Conservation (phyloP, 192 early-diverging fungal species). For the Coemansia sp. region DNA sequence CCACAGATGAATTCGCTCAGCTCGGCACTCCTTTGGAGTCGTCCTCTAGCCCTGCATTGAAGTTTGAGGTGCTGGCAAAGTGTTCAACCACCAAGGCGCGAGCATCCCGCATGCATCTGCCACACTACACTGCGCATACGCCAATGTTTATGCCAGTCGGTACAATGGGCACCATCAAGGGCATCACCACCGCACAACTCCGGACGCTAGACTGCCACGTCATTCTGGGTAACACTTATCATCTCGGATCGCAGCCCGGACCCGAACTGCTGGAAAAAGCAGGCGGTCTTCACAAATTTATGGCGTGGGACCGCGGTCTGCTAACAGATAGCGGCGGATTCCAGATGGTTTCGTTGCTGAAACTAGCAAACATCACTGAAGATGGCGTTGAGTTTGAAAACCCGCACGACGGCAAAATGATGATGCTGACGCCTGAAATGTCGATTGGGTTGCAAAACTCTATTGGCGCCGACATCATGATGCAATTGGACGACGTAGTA, state of each 20-base stretch:
- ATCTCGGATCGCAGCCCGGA: slow-evolving; percentile 71
- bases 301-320: slow-evolving; percentile 76
- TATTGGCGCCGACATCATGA: slow-evolving; percentile 87
- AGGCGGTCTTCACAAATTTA: slow-evolving; percentile 78
- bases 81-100: slow-evolving; percentile 85
- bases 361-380: slow-evolving; percentile 80
- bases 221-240: slow-evolving; percentile 87
- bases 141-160: slow-evolving; percentile 91
- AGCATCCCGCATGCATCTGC: slow-evolving; percentile 69
- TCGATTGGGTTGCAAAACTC: slow-evolving; percentile 84
- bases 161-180: slow-evolving; percentile 83
- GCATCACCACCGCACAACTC: slow-evolving; percentile 74
- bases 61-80: slow-evolving; percentile 67
- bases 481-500: slow-evolving; percentile 90
- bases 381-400: slow-evolving; percentile 83
- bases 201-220: slow-evolving; percentile 75
- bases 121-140: slow-evolving; percentile 77
- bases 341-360: slow-evolving; percentile 88
- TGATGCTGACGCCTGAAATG: slow-evolving; percentile 83
- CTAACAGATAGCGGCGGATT: slow-evolving; percentile 85
- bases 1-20: slow-evolving; percentile 24
- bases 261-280: slow-evolving; percentile 70
- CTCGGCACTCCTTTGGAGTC: slow-evolving; percentile 37
- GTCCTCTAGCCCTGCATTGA: slow-evolving; percentile 62
- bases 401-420: slow-evolving; percentile 76